Percentiles rank a stretch among this genome's conserved stretches.
These are phyloP conservation scores for Hericium alpestre DNA, from an alignment of 768 basidiomycete species.

Conservation along the genomic window DNA sequence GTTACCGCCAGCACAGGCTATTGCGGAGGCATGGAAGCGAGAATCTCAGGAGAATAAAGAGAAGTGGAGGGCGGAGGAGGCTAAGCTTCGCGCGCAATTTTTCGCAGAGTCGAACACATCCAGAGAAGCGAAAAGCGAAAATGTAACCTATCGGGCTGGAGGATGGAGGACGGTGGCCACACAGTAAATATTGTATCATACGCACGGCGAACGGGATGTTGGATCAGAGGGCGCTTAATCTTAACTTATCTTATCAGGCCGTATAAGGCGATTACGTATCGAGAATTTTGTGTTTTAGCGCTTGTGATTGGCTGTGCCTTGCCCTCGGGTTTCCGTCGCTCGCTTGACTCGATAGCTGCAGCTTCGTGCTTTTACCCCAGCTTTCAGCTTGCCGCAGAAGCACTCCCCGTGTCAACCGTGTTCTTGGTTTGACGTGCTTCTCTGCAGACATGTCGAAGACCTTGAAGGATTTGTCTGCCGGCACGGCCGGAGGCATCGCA, in stretches of 20 bases:
- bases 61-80: conserved; percentile 48
- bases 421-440: background rate
- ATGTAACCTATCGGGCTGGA: conserved; percentile 10
- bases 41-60: conserved; percentile 52
- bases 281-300: conserved; percentile 7
- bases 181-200: background rate
- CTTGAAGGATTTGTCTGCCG: conserved; percentile 78
- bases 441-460: conserved; percentile 40
- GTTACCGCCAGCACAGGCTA: conserved; percentile 46
- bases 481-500: conserved; percentile 83
- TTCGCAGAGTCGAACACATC: conserved; percentile 40
- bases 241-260: conserved; percentile 22
- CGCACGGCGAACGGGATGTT: background rate
- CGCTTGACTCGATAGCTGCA: background rate
- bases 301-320: conserved; percentile 9
- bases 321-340: background rate
- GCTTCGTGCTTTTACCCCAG: background rate
- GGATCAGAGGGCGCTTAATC: conserved; percentile 2
- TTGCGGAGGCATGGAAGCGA: conserved; percentile 58
- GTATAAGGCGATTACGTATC: background rate
- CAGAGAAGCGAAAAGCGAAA: conserved; percentile 9
- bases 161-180: background rate
- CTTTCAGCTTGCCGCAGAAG: background rate
- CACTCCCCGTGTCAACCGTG: background rate
- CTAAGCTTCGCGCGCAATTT: conserved; percentile 38